Evolutionary conservation across 2,329 filamentous ascomycete genomes (phyloP), one percentile per base, ranked within the genome.

Genomic region (Fusarium metavorans): DNA sequence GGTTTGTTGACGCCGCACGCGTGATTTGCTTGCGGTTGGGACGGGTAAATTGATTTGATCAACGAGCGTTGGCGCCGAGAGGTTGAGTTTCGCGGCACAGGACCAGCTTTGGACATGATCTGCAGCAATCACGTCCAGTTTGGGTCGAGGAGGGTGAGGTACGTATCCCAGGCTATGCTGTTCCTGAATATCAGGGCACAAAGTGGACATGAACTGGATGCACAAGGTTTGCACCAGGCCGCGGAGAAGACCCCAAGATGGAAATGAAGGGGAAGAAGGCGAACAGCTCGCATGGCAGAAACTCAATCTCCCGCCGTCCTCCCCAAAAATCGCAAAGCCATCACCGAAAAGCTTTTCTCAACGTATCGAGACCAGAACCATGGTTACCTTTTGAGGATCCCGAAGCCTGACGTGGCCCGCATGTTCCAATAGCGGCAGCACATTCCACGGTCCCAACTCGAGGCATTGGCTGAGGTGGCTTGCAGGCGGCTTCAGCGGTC

Each of bases 401-500:
- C 43, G 52, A 72, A 50, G 64, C 67, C 59, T 72, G 71, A 73
- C 65, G 60, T 72, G 73, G 68, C 71, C 66, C 67, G 67, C 66
- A 60, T 77, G 67, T 77, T 50, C 78, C 76, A 80, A 79, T 78
- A 45, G 68, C 61, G 64, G 66, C 68, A 73, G 57, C 58, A 61
- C 75, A 81, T 81, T 81, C 78, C 79, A 73, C 70, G 60, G 27
- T 63, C 56, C 63, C 68, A 69, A n/a, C 39, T 60, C 32, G 57
- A 68, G 48, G 70, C 66, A 81, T 79, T 79, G 80, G 75, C 68
- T 73, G 75, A 71, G 67, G 66, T 77, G 76, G 76, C 76, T 76
- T 72, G 67, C 66, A 72, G 68, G 69, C 69, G 68, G 66, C 75
- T 75, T 70, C 72, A 74, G 73, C 73, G 73, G 70, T 72, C 67